Evolutionary conservation across 352 stramenopile species (phyloP), one percentile per base, ranked within the genome.

Genomic region (Pythium chondricola): DNA sequence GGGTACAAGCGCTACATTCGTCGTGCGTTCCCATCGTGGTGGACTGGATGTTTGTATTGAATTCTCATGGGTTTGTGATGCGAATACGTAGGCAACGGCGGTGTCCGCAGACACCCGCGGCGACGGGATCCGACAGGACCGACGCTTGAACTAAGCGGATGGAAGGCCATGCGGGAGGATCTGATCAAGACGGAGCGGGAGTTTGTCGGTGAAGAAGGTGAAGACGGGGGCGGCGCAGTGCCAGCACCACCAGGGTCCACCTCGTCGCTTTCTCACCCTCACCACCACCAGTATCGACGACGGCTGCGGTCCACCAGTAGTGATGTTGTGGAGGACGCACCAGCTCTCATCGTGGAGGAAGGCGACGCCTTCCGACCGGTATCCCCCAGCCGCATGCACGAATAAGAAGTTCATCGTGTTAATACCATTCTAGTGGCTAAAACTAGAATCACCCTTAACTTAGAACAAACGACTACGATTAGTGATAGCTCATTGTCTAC

Each of bases 111-210:
- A 16, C 8, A 33, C 35, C 14, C 8, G 35, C n/a, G 6, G 18
- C 63, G 51, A 50, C 67, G 26, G 26, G 44, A 16, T 47, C 61
- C 24, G 37, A 50, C 29, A 48, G 71, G n/a, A 26, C 73, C 41
- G 38, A 45, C 21, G n/a, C 55, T 84, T 7, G 69, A 77, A 27
- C 51, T 84, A 17, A 63, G 61, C 5, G 69, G 65, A 7, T 84
- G 72, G 72, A 81, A 84, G 51, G 66, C 66, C 20, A 74, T 80
- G 65, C 66, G 63, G 4, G 65, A 77, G 38, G 57, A 62, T 8
- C 40, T 84, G 11, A 84, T 84, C 32, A 52, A 59, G 42, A 61
- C 71, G 7, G 72, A 84, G 56, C 58, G 52, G 22, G 66, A 78
- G 9, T 64, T 75, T 17, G 38, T 61, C 13, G 63, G 37, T n/a